Evolutionary conservation across 1,139 yeast species (phyloP).

Genomic region (Citeromyces hawaiiensis): DNA sequence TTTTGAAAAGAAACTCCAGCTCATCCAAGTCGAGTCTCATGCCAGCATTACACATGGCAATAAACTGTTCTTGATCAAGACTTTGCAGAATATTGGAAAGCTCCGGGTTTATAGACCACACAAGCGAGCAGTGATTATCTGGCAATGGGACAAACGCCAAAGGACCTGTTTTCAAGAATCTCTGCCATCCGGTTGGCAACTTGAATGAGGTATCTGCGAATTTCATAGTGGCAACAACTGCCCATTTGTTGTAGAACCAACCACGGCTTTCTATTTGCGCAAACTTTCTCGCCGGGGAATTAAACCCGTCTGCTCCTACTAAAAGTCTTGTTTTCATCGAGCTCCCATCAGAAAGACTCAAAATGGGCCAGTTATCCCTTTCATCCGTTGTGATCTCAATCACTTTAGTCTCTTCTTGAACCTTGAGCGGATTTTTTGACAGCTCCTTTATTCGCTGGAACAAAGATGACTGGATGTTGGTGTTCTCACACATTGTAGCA

Average conservation of each 20-base stretch:
- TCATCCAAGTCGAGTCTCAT: constrained; percentile 70
- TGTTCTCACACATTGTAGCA: constrained; percentile 84
- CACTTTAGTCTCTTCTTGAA: constrained; percentile 59
- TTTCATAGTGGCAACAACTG: constrained; percentile 80
- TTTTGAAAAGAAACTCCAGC: constrained; percentile 55
- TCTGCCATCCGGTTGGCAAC: constrained; percentile 71
- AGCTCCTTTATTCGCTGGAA: constrained; percentile 42
- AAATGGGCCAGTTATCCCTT: constrained; percentile 60
- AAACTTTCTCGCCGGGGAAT: constrained; percentile 80
- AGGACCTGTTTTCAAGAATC: constrained; percentile 88
- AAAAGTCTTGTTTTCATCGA: constrained; percentile 55
- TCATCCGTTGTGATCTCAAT: constrained; percentile 26
- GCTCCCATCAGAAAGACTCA: constrained; percentile 56
- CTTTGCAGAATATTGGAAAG: constrained; percentile 49
- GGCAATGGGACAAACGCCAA: constrained; percentile 85
- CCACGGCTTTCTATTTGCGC: constrained; percentile 81
- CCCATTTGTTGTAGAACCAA: constrained; percentile 82
- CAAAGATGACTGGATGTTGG: constrained; percentile 69
- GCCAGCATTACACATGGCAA: constrained; percentile 72
- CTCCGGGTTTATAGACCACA: constrained; percentile 85
- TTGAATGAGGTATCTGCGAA: constrained; percentile 61
- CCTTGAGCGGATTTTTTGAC: constrained; percentile 20
- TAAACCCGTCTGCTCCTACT: constrained; percentile 93
- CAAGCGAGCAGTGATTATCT: constrained; percentile 74
- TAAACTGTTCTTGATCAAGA: constrained; percentile 48